phyloP scores from a whole-genome alignment of 805 yeast species.

The Candida xyloterini region DNA sequence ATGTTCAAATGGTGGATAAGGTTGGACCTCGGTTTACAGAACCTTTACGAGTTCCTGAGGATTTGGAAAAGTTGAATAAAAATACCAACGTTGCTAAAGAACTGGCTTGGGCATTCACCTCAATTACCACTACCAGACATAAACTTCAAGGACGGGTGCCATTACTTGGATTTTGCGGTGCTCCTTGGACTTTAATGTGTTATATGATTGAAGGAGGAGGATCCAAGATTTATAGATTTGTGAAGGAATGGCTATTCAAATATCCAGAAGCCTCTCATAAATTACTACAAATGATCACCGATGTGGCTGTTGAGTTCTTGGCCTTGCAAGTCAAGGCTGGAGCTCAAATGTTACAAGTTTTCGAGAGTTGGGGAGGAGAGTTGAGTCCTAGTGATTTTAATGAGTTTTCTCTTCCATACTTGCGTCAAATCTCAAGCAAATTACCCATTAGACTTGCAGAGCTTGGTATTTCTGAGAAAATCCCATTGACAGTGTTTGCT shows the following conservation, averaged over 20 bases:
- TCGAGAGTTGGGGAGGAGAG: constrained; percentile 98
- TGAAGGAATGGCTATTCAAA: constrained; percentile 87
- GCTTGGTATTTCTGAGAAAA: constrained; percentile 63
- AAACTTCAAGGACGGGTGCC: constrained; percentile 91
- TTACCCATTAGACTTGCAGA: constrained; percentile 69
- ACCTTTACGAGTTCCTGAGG: constrained; percentile 76
- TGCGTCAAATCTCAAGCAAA: constrained; percentile 67
- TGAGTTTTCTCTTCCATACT: constrained; percentile 86
- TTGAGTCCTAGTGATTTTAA: constrained; percentile 85
- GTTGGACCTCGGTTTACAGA: constrained; percentile 91
- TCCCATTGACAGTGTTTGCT: constrained; percentile 89
- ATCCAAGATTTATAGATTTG: constrained; percentile 83
- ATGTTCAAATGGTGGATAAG: constrained; percentile 89
- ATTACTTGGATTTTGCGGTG: constrained; percentile 91
- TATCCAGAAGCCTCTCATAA: constrained; percentile 69
- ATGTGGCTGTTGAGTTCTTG: constrained; percentile 86
- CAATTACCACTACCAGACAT: constrained; percentile 87
- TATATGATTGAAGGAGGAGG: constrained; percentile 99
- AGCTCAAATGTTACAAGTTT: constrained; percentile 95
- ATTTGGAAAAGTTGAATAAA: constrained; percentile 54
- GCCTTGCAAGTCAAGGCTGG: constrained; percentile 96
- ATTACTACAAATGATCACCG: constrained; percentile 74
- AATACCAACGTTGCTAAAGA: constrained; percentile 68
- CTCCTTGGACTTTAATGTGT: constrained; percentile 95
- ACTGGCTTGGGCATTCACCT: constrained; percentile 90